A percentile compares a stretch with the other conserved stretches of the same genome.
Conservation (phyloP, 2,329 filamentous ascomycete species). For the Beauveria australis region DNA sequence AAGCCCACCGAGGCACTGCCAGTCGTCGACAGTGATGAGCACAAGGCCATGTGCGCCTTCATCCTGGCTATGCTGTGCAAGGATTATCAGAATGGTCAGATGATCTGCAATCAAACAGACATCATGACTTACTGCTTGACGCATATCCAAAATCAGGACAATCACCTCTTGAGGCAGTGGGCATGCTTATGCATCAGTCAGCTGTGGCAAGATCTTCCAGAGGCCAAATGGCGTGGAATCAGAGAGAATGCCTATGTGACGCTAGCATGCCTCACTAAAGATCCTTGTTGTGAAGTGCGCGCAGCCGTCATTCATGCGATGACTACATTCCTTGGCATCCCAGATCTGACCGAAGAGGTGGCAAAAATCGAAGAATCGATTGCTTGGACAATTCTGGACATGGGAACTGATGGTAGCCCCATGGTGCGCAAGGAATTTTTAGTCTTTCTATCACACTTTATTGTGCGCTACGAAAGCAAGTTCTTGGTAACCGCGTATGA, state of each 20-base stretch:
- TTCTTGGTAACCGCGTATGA: constrained; percentile 90
- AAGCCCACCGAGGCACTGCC: constrained; percentile 77
- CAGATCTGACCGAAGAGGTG: constrained; percentile 84
- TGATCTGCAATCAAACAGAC: constrained; percentile 82
- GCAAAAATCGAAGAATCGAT: constrained; percentile 85
- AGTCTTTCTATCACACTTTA: constrained; percentile 88
- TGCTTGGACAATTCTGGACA: constrained; percentile 78
- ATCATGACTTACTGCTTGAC: constrained; percentile 81
- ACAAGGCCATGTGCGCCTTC: constrained; percentile 98
- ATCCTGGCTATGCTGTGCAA: constrained; percentile 97
- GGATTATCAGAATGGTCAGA: constrained; percentile 83
- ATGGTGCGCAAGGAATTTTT: constrained; percentile 90
- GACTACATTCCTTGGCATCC: constrained; percentile 89
- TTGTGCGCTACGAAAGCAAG: constrained; percentile 82
- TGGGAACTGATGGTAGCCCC: constrained; percentile 89
- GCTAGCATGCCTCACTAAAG: constrained; percentile 71
- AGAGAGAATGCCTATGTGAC: constrained; percentile 75
- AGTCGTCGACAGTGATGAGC: constrained; percentile 81
- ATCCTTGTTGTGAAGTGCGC: constrained; percentile 85
- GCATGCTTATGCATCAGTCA: constrained; percentile 92
- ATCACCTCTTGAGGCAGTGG: constrained; percentile 87
- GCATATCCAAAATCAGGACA: constrained; percentile 78
- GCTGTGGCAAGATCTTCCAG: constrained; percentile 82
- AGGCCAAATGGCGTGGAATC: constrained; percentile 95
- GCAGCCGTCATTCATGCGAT: constrained; percentile 89